phyloP scores from a whole-genome alignment of 139 green algal genomes.

The Chlamydomonas sphaeroides region DNA sequence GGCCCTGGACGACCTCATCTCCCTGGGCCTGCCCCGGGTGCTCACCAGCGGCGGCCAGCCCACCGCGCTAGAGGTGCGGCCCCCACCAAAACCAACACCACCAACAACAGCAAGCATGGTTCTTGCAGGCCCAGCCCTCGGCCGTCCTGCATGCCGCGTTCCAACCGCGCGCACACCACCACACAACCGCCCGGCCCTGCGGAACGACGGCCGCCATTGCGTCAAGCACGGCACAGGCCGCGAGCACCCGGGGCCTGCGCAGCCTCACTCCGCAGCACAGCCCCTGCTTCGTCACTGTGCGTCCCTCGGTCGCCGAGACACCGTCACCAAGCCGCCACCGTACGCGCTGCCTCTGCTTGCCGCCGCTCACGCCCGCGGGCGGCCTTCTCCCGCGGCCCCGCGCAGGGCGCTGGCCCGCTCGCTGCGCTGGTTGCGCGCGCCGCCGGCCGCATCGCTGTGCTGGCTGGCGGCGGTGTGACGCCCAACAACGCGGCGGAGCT shows the following conservation, averaged over 20 bases:
- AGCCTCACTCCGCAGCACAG: neutral
- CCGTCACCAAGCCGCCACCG: too few relatives aligned
- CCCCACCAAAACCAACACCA: too few relatives aligned
- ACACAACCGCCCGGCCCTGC: too few relatives aligned
- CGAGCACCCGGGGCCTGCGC: too few relatives aligned
- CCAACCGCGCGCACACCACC: neutral
- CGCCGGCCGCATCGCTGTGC: conserved; percentile 28
- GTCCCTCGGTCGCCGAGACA: too few relatives aligned
- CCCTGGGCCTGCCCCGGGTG: conserved; percentile 40
- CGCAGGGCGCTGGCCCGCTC: conserved; percentile 20
- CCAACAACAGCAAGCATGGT: too few relatives aligned
- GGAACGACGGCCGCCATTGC: too few relatives aligned
- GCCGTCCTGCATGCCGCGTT: too few relatives aligned
- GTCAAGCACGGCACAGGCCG: neutral
- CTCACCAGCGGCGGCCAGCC: conserved; percentile 45
- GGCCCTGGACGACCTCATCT: conserved; percentile 41
- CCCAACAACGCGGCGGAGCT: conserved; percentile 27
- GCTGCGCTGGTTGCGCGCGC: conserved; percentile 29
- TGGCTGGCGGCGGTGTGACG: conserved; percentile 45
- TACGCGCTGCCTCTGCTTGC: neutral
- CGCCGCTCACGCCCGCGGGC: too few relatives aligned
- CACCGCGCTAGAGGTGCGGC: conserved; percentile 38
- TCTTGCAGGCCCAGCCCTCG: too few relatives aligned
- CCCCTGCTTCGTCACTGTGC: neutral
- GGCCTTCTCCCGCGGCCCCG: neutral